These are phyloP conservation scores for Capsicum pubescens DNA, from an alignment of 257 asterid genomes.

Conservation along the genomic window DNA sequence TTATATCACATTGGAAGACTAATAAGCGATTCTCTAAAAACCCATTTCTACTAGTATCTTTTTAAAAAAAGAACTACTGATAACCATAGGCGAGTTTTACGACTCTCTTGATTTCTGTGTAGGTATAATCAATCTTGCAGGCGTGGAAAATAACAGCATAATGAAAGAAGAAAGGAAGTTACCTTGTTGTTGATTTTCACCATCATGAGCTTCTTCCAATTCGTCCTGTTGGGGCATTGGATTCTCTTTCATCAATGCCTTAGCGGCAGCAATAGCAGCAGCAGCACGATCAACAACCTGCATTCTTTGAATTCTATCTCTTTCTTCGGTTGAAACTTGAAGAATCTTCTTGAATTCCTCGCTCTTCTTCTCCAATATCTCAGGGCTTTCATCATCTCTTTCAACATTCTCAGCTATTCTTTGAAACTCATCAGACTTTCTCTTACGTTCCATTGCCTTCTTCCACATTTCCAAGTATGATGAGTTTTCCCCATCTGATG, in stretches of 20 bases:
- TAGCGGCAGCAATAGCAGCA: slow-evolving; percentile 93
- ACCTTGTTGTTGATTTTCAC: slow-evolving; percentile 53
- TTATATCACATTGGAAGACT: neutral
- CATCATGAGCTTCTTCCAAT: slow-evolving; percentile 26
- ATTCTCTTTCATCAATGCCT: slow-evolving; percentile 69
- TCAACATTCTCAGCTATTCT: slow-evolving; percentile 47
- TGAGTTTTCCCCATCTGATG: slow-evolving; percentile 55
- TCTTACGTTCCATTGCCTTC: slow-evolving; percentile 74
- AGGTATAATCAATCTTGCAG: neutral
- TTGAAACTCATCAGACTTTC: slow-evolving; percentile 63
- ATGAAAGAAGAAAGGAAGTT: neutral
- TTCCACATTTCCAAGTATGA: slow-evolving; percentile 95
- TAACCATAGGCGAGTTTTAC: too few relatives aligned
- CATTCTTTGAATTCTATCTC: slow-evolving; percentile 82
- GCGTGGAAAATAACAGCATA: neutral
- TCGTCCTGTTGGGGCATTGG: slow-evolving; percentile 41
- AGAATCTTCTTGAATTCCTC: slow-evolving; percentile 76
- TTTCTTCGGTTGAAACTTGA: slow-evolving; percentile 67
- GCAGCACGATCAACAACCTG: slow-evolving; percentile 98
- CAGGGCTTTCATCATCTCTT: slow-evolving; percentile 38
- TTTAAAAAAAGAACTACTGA: too few relatives aligned
- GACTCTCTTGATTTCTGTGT: too few relatives aligned
- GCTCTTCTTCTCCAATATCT: slow-evolving; percentile 61
- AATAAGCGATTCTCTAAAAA: too few relatives aligned
- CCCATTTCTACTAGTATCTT: too few relatives aligned